Evolutionary conservation across 2,329 filamentous ascomycete genomes (phyloP), one percentile per base, ranked within the genome.

Genomic region (Sporothrix pallida): DNA sequence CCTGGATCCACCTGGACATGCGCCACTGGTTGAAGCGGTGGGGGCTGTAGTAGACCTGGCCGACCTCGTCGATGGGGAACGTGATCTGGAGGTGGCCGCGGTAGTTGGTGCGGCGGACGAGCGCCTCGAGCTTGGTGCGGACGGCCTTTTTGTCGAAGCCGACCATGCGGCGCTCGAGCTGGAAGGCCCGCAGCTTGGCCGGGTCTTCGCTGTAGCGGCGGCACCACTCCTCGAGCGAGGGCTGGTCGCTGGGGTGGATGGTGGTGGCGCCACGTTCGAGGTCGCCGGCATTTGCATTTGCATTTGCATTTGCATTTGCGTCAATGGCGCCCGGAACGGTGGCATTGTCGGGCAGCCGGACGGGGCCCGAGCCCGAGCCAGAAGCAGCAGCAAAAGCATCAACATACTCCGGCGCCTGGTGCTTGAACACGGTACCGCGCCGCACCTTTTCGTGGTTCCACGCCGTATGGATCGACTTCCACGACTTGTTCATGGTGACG

Each of bases 91-190:
- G 80, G 71, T 85, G 82, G 7, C 92, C 92, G 37, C 87, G 87
- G 82, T 94, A 95, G 79, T 90, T 89, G 3, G 91, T 93, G 20
- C 84, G 83, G 46, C 87, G 84, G 20, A 93, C 86, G 1, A 92
- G 81, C n/a, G 79, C 82, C 73, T 86, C 83, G 23, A 94, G 81
- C 7, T 87, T 83, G 17, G 81, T 78, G 60, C 84, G 82, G 23
- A 94, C 80, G 62, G 81, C 80, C 0, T 84, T 83, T 72, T 86
- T 84, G 78, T 94, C 88, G 79, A 92, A 87, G 26, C 91, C 91
- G 0, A 84, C 80, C 68, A 93, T 83, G 46, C 81, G 81, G 9
- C 88, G 84, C 75, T 83, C 82, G 23, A 91, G 81, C 1, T 81
- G 78, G 76, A 91, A 89, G 62, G 81, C 84, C 78, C 91, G 91